Evolutionary conservation across 2,329 filamentous ascomycete species (phyloP), one percentile per base, ranked within the genome.

Genomic region (Grosmannia huntii): DNA sequence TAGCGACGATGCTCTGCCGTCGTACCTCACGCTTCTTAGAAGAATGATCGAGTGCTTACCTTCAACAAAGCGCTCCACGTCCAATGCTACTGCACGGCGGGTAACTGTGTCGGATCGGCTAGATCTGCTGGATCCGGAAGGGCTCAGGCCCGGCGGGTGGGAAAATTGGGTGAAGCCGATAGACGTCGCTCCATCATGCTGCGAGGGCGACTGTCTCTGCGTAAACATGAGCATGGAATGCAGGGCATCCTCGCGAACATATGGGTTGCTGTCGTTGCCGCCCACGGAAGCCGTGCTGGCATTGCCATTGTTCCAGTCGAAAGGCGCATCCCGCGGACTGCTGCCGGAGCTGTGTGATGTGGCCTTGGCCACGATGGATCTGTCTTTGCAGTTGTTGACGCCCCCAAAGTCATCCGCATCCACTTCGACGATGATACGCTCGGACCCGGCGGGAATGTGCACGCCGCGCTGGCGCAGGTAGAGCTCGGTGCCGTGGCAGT

Each of bases 401-500:
- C 68, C 66, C 12, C 65, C 64, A 57, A 81, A 75, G 2, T 73
- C 70, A 4, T 66, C 65, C 0, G 73, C 64, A 53, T 80, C 75
- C 25, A 87, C 69, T 54, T 86, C 77, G 10, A 79, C 78, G 53
- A 80, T 78, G 1, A 86, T 74, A 57, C 80, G 83, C 21, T 86
- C 83, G 11, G 79, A 75, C 11, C 75, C 73, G 0, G 79, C 76
- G 11, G 85, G 79, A 56, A 90, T 82, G 52, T 74, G 68, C 33
- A 90, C 79, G 5, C 84, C 84, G 33, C 80, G 78, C 55, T 80
- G 76, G 48, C 77, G 78, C 3, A 95, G 72, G 66, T 90, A 94
- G 14, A 80, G 76, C 68, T 94, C 86, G 0, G 90, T 84, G 67
- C 94, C 89, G 60, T 88, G 79, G 0, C 83, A 73, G 66, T 94